Conservation (phyloP, 2,329 filamentous ascomycete genomes). For the Pseudocercospora fuligena region DNA sequence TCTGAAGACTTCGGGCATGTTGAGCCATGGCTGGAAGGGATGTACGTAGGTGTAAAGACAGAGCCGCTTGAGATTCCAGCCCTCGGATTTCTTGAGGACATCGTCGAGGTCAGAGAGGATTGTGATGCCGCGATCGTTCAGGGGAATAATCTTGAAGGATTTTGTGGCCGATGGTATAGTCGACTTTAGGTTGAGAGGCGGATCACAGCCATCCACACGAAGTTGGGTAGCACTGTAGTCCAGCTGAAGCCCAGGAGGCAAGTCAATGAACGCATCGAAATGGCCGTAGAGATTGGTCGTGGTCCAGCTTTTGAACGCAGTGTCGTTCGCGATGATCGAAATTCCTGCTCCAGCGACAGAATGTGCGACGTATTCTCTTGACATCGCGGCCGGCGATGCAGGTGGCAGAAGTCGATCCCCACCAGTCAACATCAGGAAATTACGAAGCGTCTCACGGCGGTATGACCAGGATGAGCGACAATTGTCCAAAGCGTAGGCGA, state of each 20-base stretch:
- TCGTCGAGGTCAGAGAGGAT: conserved; percentile 37
- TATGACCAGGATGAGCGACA: not conserved
- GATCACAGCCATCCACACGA: not conserved
- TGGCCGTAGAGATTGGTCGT: conserved; percentile 13
- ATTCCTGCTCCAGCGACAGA: not conserved
- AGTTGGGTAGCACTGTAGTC: not conserved
- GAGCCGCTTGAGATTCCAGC: conserved; percentile 34
- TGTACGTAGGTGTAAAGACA: conserved; percentile 26
- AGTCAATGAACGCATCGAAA: conserved; percentile 9
- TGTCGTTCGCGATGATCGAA: not conserved
- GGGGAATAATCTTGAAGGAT: conserved; percentile 1
- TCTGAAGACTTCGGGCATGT: conserved; percentile 29
- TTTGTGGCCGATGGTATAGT: not conserved
- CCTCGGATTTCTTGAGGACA: conserved; percentile 29
- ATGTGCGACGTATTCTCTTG: not conserved
- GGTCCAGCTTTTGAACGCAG: not conserved
- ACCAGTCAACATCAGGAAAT: not conserved
- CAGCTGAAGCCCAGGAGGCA: not conserved
- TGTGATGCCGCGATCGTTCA: conserved; percentile 30
- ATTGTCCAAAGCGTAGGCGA: not conserved
- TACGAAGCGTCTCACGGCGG: not conserved
- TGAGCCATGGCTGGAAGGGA: conserved; percentile 27
- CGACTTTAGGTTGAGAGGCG: not conserved
- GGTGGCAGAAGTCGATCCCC: not conserved
- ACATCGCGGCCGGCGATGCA: not conserved